These are phyloP conservation scores for Clavaria fumosa DNA, from an alignment of 768 basidiomycete species.

Conservation along the genomic window DNA sequence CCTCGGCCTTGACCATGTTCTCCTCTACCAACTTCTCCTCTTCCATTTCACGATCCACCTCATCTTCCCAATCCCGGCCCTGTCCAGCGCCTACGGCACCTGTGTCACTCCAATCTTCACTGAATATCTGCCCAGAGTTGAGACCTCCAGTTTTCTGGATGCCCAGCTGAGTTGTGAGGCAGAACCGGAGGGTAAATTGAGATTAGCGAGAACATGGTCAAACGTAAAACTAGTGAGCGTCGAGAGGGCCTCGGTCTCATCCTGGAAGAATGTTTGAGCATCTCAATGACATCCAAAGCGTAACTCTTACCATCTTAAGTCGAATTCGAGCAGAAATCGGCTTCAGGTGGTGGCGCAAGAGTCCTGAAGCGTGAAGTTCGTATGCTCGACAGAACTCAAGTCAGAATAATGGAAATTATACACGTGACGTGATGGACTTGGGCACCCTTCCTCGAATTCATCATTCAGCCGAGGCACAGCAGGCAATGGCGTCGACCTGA, in stretches of 20 bases:
- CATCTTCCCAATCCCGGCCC: conserved; percentile 79
- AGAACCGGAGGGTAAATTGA: conserved; percentile 47
- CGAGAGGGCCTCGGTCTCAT: conserved; percentile 60
- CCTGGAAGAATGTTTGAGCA: no score
- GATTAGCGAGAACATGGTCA: conserved; percentile 50
- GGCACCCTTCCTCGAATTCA: no score
- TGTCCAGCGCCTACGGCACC: conserved; percentile 62
- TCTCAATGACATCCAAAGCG: no score
- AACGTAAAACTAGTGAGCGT: conserved; percentile 69
- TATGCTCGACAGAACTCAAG: no score
- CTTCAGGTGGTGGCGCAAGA: no score
- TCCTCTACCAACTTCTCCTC: conserved; percentile 44
- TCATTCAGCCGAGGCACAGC: no score
- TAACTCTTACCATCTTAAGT: no score
- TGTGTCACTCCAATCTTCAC: conserved; percentile 51
- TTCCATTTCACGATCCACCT: conserved; percentile 64
- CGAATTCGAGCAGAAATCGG: no score
- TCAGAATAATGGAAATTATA: no score
- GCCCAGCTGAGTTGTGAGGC: conserved; percentile 59
- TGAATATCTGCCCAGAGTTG: conserved; percentile 60
- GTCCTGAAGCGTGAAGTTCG: no score
- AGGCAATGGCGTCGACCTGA: no score
- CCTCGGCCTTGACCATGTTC: conserved; percentile 42
- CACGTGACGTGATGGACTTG: no score
- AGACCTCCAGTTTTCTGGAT: conserved; percentile 51